phyloP scores from a whole-genome alignment of 495 filamentous ascomycete genomes.

The Penicillium verhagenii region DNA sequence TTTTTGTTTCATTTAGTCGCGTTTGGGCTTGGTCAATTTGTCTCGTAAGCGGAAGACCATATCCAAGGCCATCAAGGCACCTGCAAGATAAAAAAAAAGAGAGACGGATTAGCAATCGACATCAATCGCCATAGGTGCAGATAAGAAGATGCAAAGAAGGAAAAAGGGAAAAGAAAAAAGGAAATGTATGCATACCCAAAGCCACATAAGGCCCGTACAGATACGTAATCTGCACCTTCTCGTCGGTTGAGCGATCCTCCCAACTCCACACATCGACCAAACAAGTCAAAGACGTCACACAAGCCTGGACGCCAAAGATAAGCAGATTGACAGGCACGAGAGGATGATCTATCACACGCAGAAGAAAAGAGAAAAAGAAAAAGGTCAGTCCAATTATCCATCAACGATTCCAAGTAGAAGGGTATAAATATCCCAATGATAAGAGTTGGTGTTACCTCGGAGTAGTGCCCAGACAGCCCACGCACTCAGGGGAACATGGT shows the following conservation, averaged over 20 bases:
- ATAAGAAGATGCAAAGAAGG: background rate
- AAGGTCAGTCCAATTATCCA: background rate
- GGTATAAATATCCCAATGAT: background rate
- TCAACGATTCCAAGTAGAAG: no score
- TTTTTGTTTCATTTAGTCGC: conserved; percentile 22
- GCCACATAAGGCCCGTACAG: conserved; percentile 72
- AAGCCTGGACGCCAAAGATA: conserved; percentile 65
- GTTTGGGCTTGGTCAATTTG: conserved; percentile 34
- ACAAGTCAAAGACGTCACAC: conserved; percentile 71
- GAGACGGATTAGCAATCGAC: no score
- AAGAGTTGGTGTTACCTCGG: conserved; percentile 40
- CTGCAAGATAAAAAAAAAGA: no score
- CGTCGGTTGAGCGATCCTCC: conserved; percentile 51
- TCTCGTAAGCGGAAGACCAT: conserved; percentile 47
- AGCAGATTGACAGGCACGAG: conserved; percentile 64
- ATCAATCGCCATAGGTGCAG: no score
- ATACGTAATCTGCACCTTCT: conserved; percentile 57
- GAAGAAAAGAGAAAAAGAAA: background rate
- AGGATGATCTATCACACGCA: conserved; percentile 48
- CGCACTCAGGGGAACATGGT: conserved; percentile 65
- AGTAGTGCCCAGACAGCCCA: conserved; percentile 59
- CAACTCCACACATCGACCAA: conserved; percentile 58
- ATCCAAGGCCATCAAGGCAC: conserved; percentile 55
- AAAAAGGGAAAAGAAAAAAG: background rate
- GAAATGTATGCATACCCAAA: conserved; percentile 54